These are phyloP conservation scores for Astrocystis sublimbata DNA, from an alignment of 495 filamentous ascomycete species.

Conservation along the genomic window DNA sequence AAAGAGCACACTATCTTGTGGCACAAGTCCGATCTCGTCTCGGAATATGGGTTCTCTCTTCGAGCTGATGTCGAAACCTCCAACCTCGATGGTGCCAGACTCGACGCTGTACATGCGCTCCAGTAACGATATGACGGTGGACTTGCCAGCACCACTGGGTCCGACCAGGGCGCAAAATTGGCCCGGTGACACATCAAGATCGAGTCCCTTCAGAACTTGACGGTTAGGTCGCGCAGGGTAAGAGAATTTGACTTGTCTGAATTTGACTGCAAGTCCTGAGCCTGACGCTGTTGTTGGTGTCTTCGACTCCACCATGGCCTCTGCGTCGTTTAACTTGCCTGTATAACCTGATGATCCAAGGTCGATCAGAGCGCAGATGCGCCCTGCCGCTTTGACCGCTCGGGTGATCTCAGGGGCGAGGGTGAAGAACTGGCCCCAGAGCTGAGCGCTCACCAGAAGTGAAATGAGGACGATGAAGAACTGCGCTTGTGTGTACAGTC, in stretches of 20 bases:
- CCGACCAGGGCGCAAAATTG: conserved; percentile 63
- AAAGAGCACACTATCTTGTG: conserved; percentile 57
- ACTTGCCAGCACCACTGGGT: conserved; percentile 63
- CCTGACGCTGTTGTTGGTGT: conserved; percentile 18
- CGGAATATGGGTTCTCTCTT: conserved; percentile 53
- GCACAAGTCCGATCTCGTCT: conserved; percentile 53
- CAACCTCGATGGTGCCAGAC: conserved; percentile 37
- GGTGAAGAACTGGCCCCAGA: conserved; percentile 65
- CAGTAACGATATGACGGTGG: conserved; percentile 59
- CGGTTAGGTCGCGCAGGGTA: conserved; percentile 61
- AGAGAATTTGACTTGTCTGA: conserved; percentile 57
- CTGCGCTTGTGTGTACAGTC: conserved; percentile 57
- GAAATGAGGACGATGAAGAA: conserved; percentile 69
- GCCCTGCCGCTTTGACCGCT: conserved; percentile 49
- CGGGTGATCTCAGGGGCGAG: conserved; percentile 63
- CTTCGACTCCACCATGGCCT: conserved; percentile 27
- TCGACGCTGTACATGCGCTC: conserved; percentile 56
- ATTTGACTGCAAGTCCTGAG: conserved; percentile 48
- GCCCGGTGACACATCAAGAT: conserved; percentile 56
- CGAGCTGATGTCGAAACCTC: conserved; percentile 42
- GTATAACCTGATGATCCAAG: conserved; percentile 32
- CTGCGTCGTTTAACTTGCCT: conserved; percentile 22
- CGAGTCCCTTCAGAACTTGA: conserved; percentile 54
- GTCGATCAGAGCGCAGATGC: conserved; percentile 53
- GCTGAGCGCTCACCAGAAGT: conserved; percentile 63